Conservation (phyloP, 257 asterid species). For the Solanum ossicruentum region DNA sequence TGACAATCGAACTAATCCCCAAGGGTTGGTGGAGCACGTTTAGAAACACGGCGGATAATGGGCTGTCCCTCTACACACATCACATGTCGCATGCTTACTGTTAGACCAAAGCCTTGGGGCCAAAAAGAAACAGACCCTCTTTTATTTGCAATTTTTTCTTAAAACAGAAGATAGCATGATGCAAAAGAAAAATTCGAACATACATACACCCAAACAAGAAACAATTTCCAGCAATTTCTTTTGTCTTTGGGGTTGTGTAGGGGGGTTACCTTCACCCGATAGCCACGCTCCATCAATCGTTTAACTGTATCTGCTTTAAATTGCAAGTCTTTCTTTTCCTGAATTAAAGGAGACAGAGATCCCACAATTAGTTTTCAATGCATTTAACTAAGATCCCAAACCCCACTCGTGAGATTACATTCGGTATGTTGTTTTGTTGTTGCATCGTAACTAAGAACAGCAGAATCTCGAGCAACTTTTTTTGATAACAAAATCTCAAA, state of each 20-base stretch:
- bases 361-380: not conserved
- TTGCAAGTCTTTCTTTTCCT: slow-evolving; percentile 61
- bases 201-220: not conserved
- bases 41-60: not conserved
- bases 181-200: not conserved
- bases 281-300: slow-evolving; percentile 71
- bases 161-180: not conserved
- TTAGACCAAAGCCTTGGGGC: not conserved
- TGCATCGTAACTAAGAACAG: not conserved
- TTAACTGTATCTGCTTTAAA: slow-evolving; percentile 67
- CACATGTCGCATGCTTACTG: not conserved
- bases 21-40: not conserved
- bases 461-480: not conserved
- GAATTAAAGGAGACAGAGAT: slow-evolving; percentile 2
- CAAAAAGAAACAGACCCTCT: not conserved
- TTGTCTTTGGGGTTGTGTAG: not conserved
- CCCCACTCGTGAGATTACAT: not conserved
- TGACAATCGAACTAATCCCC: not conserved
- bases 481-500: not conserved
- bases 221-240: too few relatives aligned
- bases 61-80: not conserved
- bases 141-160: not conserved
- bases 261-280: slow-evolving; percentile 68
- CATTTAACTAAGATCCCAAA: not conserved
- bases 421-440: not conserved